These are phyloP conservation scores for Termitomyces sp. DNA, from an alignment of 768 basidiomycete species.

Conservation along the genomic window DNA sequence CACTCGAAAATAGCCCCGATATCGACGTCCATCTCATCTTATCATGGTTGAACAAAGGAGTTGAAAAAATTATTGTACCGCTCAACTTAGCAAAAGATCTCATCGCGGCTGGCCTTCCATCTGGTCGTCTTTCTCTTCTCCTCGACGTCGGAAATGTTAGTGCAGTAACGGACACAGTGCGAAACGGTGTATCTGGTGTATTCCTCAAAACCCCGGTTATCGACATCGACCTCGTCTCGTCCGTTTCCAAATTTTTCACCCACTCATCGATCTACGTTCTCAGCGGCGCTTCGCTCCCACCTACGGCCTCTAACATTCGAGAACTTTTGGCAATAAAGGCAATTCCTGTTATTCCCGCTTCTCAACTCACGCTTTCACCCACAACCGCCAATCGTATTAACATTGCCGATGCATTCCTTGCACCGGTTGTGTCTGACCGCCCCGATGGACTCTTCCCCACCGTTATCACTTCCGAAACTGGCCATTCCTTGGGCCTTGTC, in stretches of 20 bases:
- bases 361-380: conserved; percentile 57
- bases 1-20: conserved; percentile 48
- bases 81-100: conserved; percentile 63
- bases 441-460: conserved; percentile 93
- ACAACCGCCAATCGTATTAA: conserved; percentile 61
- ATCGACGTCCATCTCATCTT: conserved; percentile 52
- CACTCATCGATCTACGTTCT: conserved; percentile 63
- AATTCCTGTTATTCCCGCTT: conserved; percentile 67
- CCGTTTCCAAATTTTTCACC: conserved; percentile 71
- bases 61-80: conserved; percentile 75
- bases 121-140: conserved; percentile 70
- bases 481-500: conserved; percentile 84
- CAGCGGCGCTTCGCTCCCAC: conserved; percentile 41
- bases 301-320: conserved; percentile 57
- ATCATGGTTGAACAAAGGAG: conserved; percentile 72
- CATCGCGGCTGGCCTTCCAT: conserved; percentile 57
- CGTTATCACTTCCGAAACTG: conserved; percentile 77
- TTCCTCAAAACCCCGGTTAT: conserved; percentile 71
- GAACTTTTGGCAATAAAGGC: conserved; percentile 57
- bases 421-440: conserved; percentile 80
- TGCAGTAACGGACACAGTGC: conserved; percentile 71
- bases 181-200: conserved; percentile 73
- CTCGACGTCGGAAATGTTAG: conserved; percentile 72
- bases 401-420: conserved; percentile 82
- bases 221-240: conserved; percentile 73